A percentile compares a stretch with the other conserved stretches of the same genome.
Evolutionary conservation across 768 basidiomycete genomes (phyloP).

Genomic region (Brasilioporus rufonigricans): DNA sequence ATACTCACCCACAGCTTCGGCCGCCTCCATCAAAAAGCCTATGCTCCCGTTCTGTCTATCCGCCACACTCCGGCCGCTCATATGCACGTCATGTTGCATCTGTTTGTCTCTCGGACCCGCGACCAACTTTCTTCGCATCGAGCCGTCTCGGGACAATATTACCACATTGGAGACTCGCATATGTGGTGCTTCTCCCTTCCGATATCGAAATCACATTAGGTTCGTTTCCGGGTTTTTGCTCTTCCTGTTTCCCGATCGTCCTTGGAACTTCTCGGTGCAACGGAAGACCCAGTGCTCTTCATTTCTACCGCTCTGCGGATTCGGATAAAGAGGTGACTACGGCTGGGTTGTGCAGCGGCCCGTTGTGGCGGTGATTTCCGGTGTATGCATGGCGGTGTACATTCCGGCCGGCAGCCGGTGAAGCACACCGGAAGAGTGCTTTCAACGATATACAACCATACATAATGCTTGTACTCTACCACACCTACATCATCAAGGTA

Average conservation of each 20-base stretch:
- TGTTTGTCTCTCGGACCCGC: conserved; percentile 27
- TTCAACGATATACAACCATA: not conserved
- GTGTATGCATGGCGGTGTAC: conserved; percentile 11
- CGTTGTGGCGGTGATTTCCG: conserved; percentile 9
- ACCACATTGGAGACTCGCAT: conserved; percentile 3
- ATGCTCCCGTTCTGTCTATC: conserved; percentile 5
- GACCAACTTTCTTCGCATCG: not conserved
- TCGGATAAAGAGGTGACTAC: not conserved
- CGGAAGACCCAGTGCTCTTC: too few species aligned
- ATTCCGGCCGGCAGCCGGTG: not conserved
- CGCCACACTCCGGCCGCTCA: conserved; percentile 5
- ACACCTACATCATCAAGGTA: not conserved
- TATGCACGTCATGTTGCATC: not conserved
- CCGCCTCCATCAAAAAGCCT: conserved; percentile 20
- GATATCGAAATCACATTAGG: conserved; percentile 9
- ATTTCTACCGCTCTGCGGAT: not conserved
- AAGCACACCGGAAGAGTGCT: not conserved
- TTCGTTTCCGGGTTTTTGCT: conserved; percentile 16
- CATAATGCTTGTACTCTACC: too few species aligned
- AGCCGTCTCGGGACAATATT: conserved; percentile 10
- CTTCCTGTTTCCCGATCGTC: conserved; percentile 5
- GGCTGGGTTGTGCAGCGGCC: not conserved
- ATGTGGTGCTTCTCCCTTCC: not conserved
- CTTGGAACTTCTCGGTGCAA: not conserved
- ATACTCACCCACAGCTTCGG: conserved; percentile 5